A percentile compares a stretch with the other conserved stretches of the same genome.
Conservation (phyloP, 2,329 filamentous ascomycete species). For the Microdochium trichocladiopsis region DNA sequence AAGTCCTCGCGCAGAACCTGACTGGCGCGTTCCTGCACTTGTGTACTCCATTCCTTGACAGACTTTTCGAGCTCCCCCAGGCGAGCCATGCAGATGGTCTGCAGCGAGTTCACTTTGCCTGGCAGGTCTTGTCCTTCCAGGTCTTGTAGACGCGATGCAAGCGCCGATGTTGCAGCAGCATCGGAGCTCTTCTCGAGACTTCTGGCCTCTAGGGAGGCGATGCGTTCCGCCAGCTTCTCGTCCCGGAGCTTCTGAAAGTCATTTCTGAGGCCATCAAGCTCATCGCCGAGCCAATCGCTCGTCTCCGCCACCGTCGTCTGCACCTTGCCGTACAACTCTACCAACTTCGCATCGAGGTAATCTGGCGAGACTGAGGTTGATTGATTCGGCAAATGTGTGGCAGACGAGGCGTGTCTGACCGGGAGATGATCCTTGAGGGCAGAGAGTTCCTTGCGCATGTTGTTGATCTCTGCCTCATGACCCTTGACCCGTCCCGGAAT, state of each 20-base stretch:
- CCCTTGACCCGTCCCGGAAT: background rate
- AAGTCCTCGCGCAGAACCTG: background rate
- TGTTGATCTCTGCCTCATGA: background rate
- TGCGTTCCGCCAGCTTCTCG: background rate
- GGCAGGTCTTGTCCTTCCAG: background rate
- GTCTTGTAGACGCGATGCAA: background rate
- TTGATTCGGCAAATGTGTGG: background rate
- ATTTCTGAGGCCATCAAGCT: background rate
- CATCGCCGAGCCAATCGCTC: background rate
- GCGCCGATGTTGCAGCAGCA: background rate
- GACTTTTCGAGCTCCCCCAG: background rate
- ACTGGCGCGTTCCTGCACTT: background rate
- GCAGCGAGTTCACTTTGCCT: background rate
- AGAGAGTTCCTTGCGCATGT: background rate
- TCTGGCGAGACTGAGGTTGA: background rate
- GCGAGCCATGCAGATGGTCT: background rate
- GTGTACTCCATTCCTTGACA: background rate
- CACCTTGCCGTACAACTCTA: background rate
- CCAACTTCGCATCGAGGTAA: background rate
- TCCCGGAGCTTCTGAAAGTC: constrained; percentile 6
- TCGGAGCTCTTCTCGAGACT: background rate
- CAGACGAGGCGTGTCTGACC: background rate
- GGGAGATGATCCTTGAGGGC: background rate
- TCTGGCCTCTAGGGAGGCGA: background rate
- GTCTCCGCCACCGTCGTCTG: background rate